Base-by-base conservation (phyloP, 768 basidiomycete species). In the Mrakia frigida region DNA sequence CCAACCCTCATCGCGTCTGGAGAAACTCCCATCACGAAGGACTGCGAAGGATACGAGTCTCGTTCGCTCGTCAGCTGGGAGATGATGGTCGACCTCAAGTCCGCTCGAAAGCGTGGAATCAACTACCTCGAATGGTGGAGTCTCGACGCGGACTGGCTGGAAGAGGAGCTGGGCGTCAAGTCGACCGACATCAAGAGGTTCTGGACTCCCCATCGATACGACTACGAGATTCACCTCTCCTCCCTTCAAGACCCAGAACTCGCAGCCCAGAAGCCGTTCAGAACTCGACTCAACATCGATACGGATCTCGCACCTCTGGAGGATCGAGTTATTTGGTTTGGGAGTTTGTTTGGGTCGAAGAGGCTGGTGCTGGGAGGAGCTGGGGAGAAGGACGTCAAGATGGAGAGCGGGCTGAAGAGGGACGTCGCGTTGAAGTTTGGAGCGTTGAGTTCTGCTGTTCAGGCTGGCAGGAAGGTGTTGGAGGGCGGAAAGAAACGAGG, bases 291-390 rank as follows among this genome's bases (percentile, higher is more conserved):
- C 52, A 77, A 82, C 76, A 23, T 83, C 21, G 78, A 74, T 82
- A 21, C 81, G 84, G 0, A 89, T n/a, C 84, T 84, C 5, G 72
- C 80, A 39, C 81, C 84, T 31, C 31, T 41, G n/a, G 79, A 80
- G 6, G 84, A 88, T 75, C 87, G 86, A 13, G 86, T 93, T 37
- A 80, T 94, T 23, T 88, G 90, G 74, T 80, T 93, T 21, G 92
- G 92, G 13, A 89, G 89, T 0, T 86, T 93, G 1, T 93, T 93
- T 83, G 91, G 91, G 6, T 89, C 91, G 1, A 88, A 89, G 2
- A 87, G 92, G 13, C 83, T 93, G 2, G 41, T 73, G 3, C 35
- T 73, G 21, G 86, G 88, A 78, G 80, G 21, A 80, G 88, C 37
- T 88, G 89, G 2, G 81, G 84, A 70, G 50, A 7, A 16, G 50